Base-by-base conservation (phyloP, 1,284 basidiomycete genomes). In the Irpex lacteus region DNA sequence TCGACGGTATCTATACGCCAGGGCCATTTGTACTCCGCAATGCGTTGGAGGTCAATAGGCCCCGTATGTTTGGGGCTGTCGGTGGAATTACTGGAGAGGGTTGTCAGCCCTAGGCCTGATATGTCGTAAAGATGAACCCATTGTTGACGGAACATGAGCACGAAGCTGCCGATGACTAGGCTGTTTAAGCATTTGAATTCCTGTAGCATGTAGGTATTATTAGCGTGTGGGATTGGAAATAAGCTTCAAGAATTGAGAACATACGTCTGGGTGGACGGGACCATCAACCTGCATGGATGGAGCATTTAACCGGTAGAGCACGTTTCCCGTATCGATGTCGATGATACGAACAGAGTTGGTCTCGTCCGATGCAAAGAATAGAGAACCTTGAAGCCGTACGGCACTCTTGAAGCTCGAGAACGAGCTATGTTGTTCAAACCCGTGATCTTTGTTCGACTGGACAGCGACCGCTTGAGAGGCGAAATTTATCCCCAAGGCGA, bases 1-100 rank as follows among this genome's bases (percentile, higher is more conserved):
- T 75, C 73, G 67, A 85, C 77, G 32, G 76, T 81, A 70, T 88
- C 85, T 53, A 87, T 76, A 15, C 75, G 77, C 83, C 85, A 88
- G 58, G 76, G 82, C 78, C 85, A 87, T 60, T 75, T 74, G 73
- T 84, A 77, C 32, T 74, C 73, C 8, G 78, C 74, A 50, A 82
- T 19, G 18, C 18, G 50, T 8, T 19, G 68, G 1, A 86, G 85
- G 47, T 80, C 75, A 18, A 84, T 59, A 4, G 67, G 69, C 2
- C 63, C 54, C 0, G 62, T 66, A 6, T 47, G 67, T 56, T 56
- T 44, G 21, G 65, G 62, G 59, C 67, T 60, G 59, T 53, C 40
- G 40, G 40, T 44, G 8, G 40, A 44, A 44, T 9, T 44, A 44
- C 11, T 65, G 4, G 61, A 63, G 36, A 65, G 21, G 61, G 63